phyloP scores from a whole-genome alignment of 78 protist genomes.

The Parvularia atlantis region DNA sequence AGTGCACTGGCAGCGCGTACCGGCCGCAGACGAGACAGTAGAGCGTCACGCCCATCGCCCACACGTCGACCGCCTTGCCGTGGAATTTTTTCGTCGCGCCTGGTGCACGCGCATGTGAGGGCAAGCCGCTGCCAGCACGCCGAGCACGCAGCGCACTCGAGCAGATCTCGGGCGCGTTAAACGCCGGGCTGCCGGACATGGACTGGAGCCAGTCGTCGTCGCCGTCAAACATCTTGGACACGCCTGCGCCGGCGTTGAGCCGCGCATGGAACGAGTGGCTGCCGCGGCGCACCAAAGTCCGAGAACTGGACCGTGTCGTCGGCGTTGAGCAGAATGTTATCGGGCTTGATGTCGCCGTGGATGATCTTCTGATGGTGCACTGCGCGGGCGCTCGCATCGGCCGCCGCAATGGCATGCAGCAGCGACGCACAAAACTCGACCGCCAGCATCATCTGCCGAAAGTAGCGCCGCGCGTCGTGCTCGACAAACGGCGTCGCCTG shows the following conservation, averaged over 20 bases:
- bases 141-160: too few relatives aligned
- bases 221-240: constrained; percentile 6
- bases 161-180: constrained; percentile 49
- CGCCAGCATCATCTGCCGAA: constrained; percentile 10
- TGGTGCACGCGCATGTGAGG: too few relatives aligned
- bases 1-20: too few relatives aligned
- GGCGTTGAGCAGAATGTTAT: constrained; percentile 29
- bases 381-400: not conserved
- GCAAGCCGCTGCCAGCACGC: too few relatives aligned
- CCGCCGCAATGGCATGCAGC: too few relatives aligned
- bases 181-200: constrained; percentile 61
- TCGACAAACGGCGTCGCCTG: not conserved
- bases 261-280: too few relatives aligned
- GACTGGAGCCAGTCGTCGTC: constrained; percentile 5
- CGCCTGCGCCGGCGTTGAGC: too few relatives aligned
- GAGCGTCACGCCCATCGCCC: constrained; percentile 47
- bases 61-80: constrained; percentile 32
- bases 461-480: constrained; percentile 1
- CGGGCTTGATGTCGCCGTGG: constrained; percentile 59
- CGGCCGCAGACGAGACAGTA: constrained; percentile 17
- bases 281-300: constrained; percentile 37
- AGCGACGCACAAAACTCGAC: constrained; percentile 20
- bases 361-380: constrained; percentile 18
- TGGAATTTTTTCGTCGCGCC: not conserved
- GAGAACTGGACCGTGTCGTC: constrained; percentile 1